phyloP scores from a whole-genome alignment of 1,284 basidiomycete genomes.

The Sporisorium exsertum region DNA sequence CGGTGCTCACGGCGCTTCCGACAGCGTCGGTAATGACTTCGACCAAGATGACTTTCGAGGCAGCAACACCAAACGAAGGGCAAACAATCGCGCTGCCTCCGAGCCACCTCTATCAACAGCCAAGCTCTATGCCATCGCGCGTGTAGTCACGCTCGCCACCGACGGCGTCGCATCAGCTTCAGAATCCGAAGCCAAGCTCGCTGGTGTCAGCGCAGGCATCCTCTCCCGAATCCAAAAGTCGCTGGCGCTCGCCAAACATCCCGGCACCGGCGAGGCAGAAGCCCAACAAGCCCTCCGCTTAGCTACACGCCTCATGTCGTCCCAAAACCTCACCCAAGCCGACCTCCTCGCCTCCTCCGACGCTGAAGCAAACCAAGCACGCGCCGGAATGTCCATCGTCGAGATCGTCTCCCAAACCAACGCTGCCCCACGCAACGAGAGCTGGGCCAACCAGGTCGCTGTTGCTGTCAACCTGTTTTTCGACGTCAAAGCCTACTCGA shows the following conservation, averaged over 20 bases:
- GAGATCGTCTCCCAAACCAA: constrained; percentile 47
- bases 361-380: constrained; percentile 22
- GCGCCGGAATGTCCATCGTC: constrained; percentile 46
- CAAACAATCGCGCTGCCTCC: constrained; percentile 1
- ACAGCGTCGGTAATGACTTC: constrained; percentile 3
- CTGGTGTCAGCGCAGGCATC: constrained; percentile 33
- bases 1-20: not conserved
- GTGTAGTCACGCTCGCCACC: constrained; percentile 38
- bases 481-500: constrained; percentile 49
- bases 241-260: constrained; percentile 49
- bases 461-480: constrained; percentile 51
- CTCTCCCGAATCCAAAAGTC: constrained; percentile 53
- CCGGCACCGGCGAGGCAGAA: constrained; percentile 51
- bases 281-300: constrained; percentile 50
- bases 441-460: constrained; percentile 49
- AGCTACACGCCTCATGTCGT: constrained; percentile 47
- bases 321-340: constrained; percentile 53
- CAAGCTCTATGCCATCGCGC: constrained; percentile 44
- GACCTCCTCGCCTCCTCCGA: constrained; percentile 44
- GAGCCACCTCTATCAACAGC: not conserved
- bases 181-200: constrained; percentile 36
- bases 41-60: constrained; percentile 15
- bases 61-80: not conserved
- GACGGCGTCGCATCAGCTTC: constrained; percentile 25
- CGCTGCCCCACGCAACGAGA: constrained; percentile 37